Base-by-base conservation (phyloP, 2,329 filamentous ascomycete species). In the Lachnellula arida region DNA sequence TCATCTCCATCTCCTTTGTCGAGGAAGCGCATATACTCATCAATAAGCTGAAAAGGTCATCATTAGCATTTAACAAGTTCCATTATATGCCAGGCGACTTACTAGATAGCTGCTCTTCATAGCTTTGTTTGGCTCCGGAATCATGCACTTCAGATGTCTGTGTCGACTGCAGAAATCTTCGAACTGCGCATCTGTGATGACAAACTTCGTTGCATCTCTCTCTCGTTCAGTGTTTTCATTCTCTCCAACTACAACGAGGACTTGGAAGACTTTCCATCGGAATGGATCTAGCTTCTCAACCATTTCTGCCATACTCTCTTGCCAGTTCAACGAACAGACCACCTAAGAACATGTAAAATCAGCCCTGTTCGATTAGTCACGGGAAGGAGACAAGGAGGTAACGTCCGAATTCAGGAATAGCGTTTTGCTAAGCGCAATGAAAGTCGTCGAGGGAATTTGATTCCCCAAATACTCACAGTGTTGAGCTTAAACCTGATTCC, bases 401-500 rank as follows among this genome's bases (percentile, higher is more conserved):
- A n/a, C 17, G 2, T 1, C 9, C 28, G 28, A 9, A 8, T 32
- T 32, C 25, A 3, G 2, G 28, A 8, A 32, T 32, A 32, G n/a
- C n/a, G n/a, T n/a, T n/a, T n/a, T n/a, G n/a, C 12, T 3, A 2
- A 12, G 28, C 28, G 9, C 28, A 32, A 12, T 32, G 3, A 4
- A 32, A 11, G 28, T n/a, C n/a, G n/a, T n/a, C n/a, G n/a, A n/a
- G n/a, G 28, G 28, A 2, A 32, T 11, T 32, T 32, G 28, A 3
- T 3, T 32, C 8, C 12, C 28, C 8, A 12, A 32, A 32, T 32
- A 32, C 28, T 23, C 12, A 44, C 79, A 0, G 80, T 82, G 67
- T 83, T 83, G 50, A 82, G 64, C 70, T 83, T 82, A 71, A 83
- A 81, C 66, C 75, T 78, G 64, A 82, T 75, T 1, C 73, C 72